Conservation (phyloP, 805 yeast genomes). For the Saccharomycopsis sp. region DNA sequence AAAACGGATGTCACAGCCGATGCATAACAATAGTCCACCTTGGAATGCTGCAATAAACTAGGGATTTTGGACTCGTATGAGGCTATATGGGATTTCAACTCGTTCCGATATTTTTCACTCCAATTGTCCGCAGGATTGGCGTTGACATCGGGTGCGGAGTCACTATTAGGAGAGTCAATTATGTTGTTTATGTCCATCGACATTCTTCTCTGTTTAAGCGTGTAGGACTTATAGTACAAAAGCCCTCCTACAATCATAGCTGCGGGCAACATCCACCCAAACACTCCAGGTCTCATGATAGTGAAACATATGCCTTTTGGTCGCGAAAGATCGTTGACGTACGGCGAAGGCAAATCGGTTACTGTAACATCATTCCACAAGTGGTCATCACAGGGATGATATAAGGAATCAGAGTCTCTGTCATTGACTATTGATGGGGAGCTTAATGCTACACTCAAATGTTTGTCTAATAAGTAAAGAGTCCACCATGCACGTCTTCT, state of each 20-base stretch:
- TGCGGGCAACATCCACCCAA: constrained; percentile 34
- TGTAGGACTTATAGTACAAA: constrained; percentile 7
- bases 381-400: constrained; percentile 31
- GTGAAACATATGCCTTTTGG: constrained; percentile 24
- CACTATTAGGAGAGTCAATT: constrained; percentile 2
- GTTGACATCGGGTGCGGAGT: neutral
- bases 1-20: constrained; percentile 5
- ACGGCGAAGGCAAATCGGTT: constrained; percentile 25
- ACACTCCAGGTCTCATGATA: constrained; percentile 30
- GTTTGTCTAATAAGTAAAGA: constrained; percentile 34
- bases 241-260: constrained; percentile 29
- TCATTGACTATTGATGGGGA: constrained; percentile 30
- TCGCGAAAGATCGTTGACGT: constrained; percentile 27
- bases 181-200: constrained; percentile 4
- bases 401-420: constrained; percentile 27
- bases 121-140: neutral
- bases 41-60: constrained; percentile 2
- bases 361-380: constrained; percentile 21
- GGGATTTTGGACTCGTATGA: constrained; percentile 4
- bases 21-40: constrained; percentile 15
- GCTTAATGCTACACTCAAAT: constrained; percentile 33
- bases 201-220: constrained; percentile 4
- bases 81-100: constrained; percentile 2
- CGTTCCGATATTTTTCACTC: constrained; percentile 1
- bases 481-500: constrained; percentile 37